A percentile compares a stretch with the other conserved stretches of the same genome.
Evolutionary conservation across 2,329 filamentous ascomycete genomes (phyloP).

Genomic region (Aspergillus vadensis): DNA sequence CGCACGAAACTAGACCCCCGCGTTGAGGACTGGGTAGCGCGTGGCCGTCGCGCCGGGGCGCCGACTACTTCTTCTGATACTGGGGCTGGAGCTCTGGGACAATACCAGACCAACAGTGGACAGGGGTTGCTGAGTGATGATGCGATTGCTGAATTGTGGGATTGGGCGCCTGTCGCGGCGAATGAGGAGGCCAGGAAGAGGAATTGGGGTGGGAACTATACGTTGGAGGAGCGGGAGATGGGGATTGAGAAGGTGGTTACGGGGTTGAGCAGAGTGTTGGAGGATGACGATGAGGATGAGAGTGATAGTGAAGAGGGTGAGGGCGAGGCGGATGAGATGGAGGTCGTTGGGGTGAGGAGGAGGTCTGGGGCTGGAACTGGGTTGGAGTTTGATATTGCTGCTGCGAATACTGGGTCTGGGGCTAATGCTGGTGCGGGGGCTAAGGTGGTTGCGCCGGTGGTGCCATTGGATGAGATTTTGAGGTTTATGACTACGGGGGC

Average conservation of each 20-base stretch:
- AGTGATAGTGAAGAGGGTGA: constrained; percentile 48
- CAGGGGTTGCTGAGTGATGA: constrained; percentile 40
- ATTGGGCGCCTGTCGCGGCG: constrained; percentile 54
- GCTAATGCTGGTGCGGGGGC: constrained; percentile 6
- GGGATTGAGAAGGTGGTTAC: constrained; percentile 73
- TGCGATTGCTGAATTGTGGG: constrained; percentile 63
- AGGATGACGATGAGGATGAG: constrained; percentile 52
- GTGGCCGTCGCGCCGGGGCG: constrained; percentile 50
- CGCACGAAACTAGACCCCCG: constrained; percentile 82
- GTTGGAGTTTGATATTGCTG: constrained; percentile 39
- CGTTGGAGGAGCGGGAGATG: constrained; percentile 66
- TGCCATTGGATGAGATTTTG: constrained; percentile 50
- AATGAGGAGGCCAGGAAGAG: constrained; percentile 48
- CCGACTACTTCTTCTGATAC: background rate
- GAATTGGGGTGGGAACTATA: constrained; percentile 68
- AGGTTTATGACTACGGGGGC: constrained; percentile 55
- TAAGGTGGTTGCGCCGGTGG: constrained; percentile 24
- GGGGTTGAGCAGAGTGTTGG: constrained; percentile 62
- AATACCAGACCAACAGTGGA: background rate
- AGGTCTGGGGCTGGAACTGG: constrained; percentile 33
- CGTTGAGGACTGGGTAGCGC: constrained; percentile 71
- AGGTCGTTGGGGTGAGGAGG: constrained; percentile 41
- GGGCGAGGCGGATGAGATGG: constrained; percentile 45
- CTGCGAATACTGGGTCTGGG: constrained; percentile 30
- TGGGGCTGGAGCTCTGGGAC: constrained; percentile 11